phyloP scores from a whole-genome alignment of 495 filamentous ascomycete species.

The Terfezia claveryi region DNA sequence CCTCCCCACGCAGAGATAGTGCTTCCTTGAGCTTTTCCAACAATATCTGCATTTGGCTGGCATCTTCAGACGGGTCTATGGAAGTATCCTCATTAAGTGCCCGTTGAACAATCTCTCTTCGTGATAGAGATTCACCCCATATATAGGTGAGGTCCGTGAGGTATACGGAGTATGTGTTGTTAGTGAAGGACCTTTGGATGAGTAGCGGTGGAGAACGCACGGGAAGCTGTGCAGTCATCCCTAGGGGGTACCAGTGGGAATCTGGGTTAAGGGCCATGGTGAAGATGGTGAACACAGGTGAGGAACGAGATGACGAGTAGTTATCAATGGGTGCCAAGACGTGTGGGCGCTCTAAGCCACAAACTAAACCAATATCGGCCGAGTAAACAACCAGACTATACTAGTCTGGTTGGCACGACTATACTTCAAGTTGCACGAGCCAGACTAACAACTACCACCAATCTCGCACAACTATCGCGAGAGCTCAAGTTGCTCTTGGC shows the following conservation, averaged over 20 bases:
- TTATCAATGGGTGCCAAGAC: too few relatives aligned
- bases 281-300: too few relatives aligned
- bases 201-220: slow-evolving; percentile 28
- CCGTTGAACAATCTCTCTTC: slow-evolving; percentile 38
- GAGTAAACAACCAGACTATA: too few relatives aligned
- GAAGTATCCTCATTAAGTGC: slow-evolving; percentile 44
- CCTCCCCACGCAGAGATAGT: slow-evolving; percentile 20
- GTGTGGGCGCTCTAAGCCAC: too few relatives aligned
- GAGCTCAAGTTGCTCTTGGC: too few relatives aligned
- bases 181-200: slow-evolving; percentile 29
- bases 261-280: not conserved
- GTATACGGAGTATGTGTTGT: slow-evolving; percentile 43
- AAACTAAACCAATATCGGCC: too few relatives aligned
- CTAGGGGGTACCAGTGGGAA: not conserved
- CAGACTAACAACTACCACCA: too few relatives aligned
- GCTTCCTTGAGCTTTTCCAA: slow-evolving; percentile 47
- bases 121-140: slow-evolving; percentile 56
- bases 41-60: slow-evolving; percentile 47
- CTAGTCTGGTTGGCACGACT: too few relatives aligned
- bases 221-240: not conserved
- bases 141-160: slow-evolving; percentile 67
- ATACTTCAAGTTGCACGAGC: too few relatives aligned
- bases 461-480: too few relatives aligned
- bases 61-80: slow-evolving; percentile 68
- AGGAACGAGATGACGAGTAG: too few relatives aligned